Evolutionary conservation across 176 grass and related monocot genomes (phyloP).

Genomic region (Raddia distichophylla): DNA sequence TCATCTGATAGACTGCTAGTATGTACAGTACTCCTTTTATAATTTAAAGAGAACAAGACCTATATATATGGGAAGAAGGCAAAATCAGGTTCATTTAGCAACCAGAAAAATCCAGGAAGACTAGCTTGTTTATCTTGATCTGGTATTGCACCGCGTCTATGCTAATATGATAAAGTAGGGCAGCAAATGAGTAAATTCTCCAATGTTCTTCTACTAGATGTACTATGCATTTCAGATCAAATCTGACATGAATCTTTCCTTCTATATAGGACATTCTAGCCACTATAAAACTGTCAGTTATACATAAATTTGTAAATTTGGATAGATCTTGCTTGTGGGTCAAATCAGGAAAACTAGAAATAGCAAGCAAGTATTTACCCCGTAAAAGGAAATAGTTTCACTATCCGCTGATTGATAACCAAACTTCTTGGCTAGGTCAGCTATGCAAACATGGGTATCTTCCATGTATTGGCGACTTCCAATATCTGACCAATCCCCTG

Average conservation of each 20-base stretch:
- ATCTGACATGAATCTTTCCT: not conserved
- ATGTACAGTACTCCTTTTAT: not conserved
- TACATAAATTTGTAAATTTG: not conserved
- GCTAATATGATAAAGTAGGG: not conserved
- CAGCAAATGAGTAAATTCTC: not conserved
- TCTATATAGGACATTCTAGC: not conserved
- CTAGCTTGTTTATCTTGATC: conserved; percentile 5
- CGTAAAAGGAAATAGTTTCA: conserved; percentile 89
- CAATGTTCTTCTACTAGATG: not conserved
- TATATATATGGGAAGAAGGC: not conserved
- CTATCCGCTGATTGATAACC: conserved; percentile 41
- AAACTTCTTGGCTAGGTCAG: conserved; percentile 76
- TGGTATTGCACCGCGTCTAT: not conserved
- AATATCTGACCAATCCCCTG: conserved; percentile 87
- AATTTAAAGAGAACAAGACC: not conserved
- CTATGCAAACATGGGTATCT: conserved; percentile 87
- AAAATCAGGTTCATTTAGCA: not conserved
- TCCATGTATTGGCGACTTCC: conserved; percentile 83
- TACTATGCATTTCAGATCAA: not conserved
- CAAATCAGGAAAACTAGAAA: not conserved
- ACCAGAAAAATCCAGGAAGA: not conserved
- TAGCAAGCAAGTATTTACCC: conserved; percentile 48
- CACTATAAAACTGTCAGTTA: not conserved
- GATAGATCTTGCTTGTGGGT: not conserved
- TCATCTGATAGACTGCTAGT: not conserved